Percentiles rank a stretch among this genome's conserved stretches.
Evolutionary conservation across 2,329 filamentous ascomycete species (phyloP).

Genomic region (Phoma sp.): DNA sequence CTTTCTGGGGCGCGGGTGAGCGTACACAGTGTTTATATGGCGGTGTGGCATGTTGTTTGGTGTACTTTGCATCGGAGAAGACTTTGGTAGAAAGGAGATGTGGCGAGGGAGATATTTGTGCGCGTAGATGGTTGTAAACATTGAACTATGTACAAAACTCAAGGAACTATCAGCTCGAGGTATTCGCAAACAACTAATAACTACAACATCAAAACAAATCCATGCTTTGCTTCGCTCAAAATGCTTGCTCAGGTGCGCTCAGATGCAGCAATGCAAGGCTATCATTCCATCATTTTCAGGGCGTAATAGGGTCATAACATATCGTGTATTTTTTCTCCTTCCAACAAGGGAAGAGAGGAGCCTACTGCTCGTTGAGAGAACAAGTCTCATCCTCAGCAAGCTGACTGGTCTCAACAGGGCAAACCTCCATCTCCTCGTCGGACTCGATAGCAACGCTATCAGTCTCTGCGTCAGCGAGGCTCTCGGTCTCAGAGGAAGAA

Average conservation of each 20-base stretch:
- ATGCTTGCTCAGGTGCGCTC: slow-evolving; percentile 4
- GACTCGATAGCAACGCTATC: slow-evolving; percentile 16
- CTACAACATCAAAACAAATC: not conserved
- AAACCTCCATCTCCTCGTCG: slow-evolving; percentile 18
- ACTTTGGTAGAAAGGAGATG: too few relatives aligned
- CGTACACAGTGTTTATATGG: too few relatives aligned
- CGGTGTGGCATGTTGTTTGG: too few relatives aligned
- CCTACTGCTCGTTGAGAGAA: not conserved
- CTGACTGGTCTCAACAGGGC: not conserved
- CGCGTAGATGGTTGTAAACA: too few relatives aligned
- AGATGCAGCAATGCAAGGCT: slow-evolving; percentile 6
- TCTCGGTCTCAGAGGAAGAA: slow-evolving; percentile 3
- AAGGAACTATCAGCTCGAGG: not conserved
- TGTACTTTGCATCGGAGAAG: too few relatives aligned
- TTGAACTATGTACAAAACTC: not conserved
- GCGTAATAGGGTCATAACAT: not conserved
- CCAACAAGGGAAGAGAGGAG: not conserved
- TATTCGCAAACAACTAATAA: not conserved
- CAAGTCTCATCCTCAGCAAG: not conserved
- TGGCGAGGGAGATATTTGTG: too few relatives aligned
- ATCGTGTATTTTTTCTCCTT: not conserved
- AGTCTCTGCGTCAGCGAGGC: slow-evolving; percentile 6
- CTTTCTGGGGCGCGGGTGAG: too few relatives aligned
- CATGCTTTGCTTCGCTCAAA: not conserved
- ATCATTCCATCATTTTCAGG: not conserved